Conservation (phyloP, 352 stramenopile species). For the Globisporangium cylindrosporum region DNA sequence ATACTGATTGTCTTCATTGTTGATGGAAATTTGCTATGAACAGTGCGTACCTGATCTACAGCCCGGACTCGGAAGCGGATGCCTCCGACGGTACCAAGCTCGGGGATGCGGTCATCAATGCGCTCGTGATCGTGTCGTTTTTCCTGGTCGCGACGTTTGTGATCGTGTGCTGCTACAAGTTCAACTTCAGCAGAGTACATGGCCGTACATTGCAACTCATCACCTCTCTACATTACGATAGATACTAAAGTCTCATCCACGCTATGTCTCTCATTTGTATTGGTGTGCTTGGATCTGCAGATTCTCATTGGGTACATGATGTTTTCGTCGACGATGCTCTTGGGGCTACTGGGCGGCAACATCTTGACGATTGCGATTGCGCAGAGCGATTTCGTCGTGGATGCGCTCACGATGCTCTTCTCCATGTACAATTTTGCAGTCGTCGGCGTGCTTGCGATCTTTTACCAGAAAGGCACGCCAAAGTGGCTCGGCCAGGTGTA, state of each 20-base stretch:
- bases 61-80: constrained; percentile 44
- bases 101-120: constrained; percentile 80
- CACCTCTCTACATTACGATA: not conserved
- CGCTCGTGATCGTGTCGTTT: constrained; percentile 87
- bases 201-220: not conserved
- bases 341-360: constrained; percentile 85
- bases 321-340: constrained; percentile 84
- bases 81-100: constrained; percentile 70
- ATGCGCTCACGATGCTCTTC: constrained; percentile 66
- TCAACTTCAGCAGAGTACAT: constrained; percentile 78
- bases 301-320: constrained; percentile 89
- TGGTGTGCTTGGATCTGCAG: constrained; percentile 23
- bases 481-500: constrained; percentile 93
- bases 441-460: constrained; percentile 86
- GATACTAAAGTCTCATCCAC: not conserved
- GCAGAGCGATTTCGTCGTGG: constrained; percentile 57
- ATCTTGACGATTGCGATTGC: constrained; percentile 72
- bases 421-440: constrained; percentile 92
- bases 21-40: not conserved
- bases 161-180: constrained; percentile 91
- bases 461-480: constrained; percentile 85
- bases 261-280: not conserved
- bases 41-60: constrained; percentile 82
- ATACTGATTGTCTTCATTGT: not conserved
- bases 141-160: constrained; percentile 89